Evolutionary conservation across 2,329 filamentous ascomycete genomes (phyloP), one percentile per base, ranked within the genome.

Genomic region (Talaromyces sp.): DNA sequence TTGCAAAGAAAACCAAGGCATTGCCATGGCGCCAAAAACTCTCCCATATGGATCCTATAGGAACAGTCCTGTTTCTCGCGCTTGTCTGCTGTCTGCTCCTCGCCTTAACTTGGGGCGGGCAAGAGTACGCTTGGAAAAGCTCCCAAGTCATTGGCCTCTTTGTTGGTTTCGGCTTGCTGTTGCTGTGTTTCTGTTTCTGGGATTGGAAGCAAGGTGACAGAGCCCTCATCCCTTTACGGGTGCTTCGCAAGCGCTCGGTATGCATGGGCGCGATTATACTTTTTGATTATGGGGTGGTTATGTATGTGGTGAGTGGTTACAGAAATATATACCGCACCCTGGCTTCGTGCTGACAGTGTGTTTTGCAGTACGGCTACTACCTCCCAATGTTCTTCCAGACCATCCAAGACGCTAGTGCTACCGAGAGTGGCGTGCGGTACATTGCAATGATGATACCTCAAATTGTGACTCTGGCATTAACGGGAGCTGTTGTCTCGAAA

Each of bases 291-390:
- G 51, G 51, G 3, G 51, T 30, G 19, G 4, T 32, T n/a, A 54
- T 32, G 27, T 54, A 54, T 32, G 25, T 54, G 51, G 51, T 54
- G 51, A 54, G 51, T 54, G 10, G 4, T 54, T 5, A 17, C 49
- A 27, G 49, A 28, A 52, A 27, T 9, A 33, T 13, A 10, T 15
- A 25, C 7, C 22, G 19, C 13, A 52, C 15, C 49, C 72, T 52
- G 8, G 22, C 2, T 9, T 27, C 22, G 5, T 9, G 13, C 22
- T 52, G 49, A 52, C 19, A 19, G 22, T 52, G 19, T 27, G 5
- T 52, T 27, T 52, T 30, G 11, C 13, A 54, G 51, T 30, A 54
- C n/a, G 27, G 30, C 30, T 44, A 56, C 32, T 39, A 39, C n/a
- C 54, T 39, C 42, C 54, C 54, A 8, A 11, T 56, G 30, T 56